These are phyloP conservation scores for Botrytis squamosa DNA, from an alignment of 2,329 filamentous ascomycete genomes.

Conservation along the genomic window DNA sequence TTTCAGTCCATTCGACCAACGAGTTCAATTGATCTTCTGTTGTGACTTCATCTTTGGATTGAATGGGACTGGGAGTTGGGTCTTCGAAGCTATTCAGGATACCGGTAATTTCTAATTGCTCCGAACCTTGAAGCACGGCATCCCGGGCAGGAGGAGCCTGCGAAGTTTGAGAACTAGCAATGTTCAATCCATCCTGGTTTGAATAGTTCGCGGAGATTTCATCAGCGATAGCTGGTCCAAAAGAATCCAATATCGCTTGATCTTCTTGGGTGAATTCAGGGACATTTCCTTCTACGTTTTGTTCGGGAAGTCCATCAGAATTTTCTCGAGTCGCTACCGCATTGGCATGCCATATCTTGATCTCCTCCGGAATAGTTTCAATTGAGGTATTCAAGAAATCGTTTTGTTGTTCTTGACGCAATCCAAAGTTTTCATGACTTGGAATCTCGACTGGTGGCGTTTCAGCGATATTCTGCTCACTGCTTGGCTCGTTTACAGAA, in stretches of 20 bases:
- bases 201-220: rapidly evolving
- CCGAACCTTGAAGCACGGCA: background rate
- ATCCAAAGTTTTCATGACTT: background rate
- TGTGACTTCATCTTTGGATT: background rate
- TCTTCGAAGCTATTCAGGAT: background rate
- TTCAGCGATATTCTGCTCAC: rapidly evolving
- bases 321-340: background rate
- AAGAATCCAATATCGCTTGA: background rate
- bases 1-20: background rate
- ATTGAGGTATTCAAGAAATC: background rate
- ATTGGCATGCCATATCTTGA: background rate
- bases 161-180: background rate
- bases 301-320: background rate
- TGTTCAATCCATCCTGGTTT: background rate
- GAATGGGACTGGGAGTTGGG: no score
- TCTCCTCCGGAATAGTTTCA: background rate
- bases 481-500: background rate
- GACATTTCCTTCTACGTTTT: background rate
- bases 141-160: background rate
- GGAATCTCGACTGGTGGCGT: rapidly evolving
- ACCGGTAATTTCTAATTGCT: no score
- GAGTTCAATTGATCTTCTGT: background rate
- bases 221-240: background rate
- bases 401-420: background rate
- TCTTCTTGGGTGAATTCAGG: background rate